Base-by-base conservation (phyloP, 495 filamentous ascomycete genomes). In the Penicillium argentinense region DNA sequence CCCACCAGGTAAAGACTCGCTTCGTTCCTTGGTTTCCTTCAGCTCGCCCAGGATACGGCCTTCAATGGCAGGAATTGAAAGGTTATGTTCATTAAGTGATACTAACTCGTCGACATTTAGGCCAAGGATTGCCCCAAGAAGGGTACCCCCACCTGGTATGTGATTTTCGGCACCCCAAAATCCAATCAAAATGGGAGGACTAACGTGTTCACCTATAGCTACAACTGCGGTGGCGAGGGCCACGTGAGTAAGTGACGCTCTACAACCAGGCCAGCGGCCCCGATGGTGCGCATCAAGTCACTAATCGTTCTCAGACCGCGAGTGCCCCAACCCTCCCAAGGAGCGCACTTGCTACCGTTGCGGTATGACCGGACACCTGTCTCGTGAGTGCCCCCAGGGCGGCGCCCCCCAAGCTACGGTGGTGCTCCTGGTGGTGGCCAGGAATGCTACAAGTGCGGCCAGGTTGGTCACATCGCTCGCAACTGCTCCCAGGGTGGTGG, bases 371-470 rank as follows among this genome's bases (percentile, higher is more conserved):
- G 93, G 93, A 37, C 93, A 98, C 76, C 85, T 98, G 66, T 91
- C 88, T 52, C 92, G 93, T 58, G 93, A 98, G 53, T 98, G 95
- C 76, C 75, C 75, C 45, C 80, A 85, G 59, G 66, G 74, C 29
- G 64, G 69, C 45, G 71, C 77, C 52, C 71, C 78, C 53, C 72
- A 72, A 62, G 63, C 54, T 76, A 71, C 44, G 67, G 73, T 44
- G 75, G 66, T 45, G 69, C 37, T 43, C 38, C 42, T 11, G 62
- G 67, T 51, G 65, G 72, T 48, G 78, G 80, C 37, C 82, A 87
- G 59, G 86, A 97, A 69, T 98, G 93, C 84, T 98, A 98, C 86
- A 97, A 97, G 84, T 98, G 95, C 74, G 91, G 90, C 39, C 88
- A 96, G 76, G 79, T 91, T 46, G 95, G 93, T 45, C 93, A 97